phyloP scores from a whole-genome alignment of 495 filamentous ascomycete genomes.

The Aspergillus bridgeri region DNA sequence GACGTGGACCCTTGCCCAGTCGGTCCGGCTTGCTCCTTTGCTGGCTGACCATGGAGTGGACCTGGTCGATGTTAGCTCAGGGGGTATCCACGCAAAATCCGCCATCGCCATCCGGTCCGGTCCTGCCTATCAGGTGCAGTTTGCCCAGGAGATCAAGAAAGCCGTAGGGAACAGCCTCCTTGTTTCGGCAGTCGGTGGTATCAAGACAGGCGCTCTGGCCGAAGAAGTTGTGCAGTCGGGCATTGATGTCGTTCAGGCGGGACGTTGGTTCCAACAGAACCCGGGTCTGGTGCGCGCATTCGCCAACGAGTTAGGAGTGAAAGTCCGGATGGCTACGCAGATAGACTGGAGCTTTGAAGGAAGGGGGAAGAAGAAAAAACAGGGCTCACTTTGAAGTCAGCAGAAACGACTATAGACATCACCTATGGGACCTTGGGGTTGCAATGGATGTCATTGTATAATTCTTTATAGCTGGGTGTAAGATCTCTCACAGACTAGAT shows the following conservation, averaged over 20 bases:
- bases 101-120: conserved; percentile 55
- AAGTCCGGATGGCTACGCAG: conserved; percentile 62
- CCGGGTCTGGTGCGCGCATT: conserved; percentile 28
- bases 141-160: conserved; percentile 59
- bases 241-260: conserved; percentile 59
- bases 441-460: too few species aligned
- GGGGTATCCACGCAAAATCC: conserved; percentile 50
- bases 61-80: conserved; percentile 62
- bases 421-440: too few species aligned
- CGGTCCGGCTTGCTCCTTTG: conserved; percentile 49
- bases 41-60: conserved; percentile 60
- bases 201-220: conserved; percentile 58
- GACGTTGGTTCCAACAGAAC: conserved; percentile 66
- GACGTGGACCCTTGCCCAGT: conserved; percentile 56
- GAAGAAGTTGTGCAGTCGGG: conserved; percentile 52
- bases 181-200: conserved; percentile 52
- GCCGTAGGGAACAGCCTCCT: conserved; percentile 52
- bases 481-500: too few species aligned
- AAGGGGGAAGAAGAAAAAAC: background rate
- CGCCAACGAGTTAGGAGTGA: conserved; percentile 62
- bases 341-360: conserved; percentile 55
- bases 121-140: conserved; percentile 63
- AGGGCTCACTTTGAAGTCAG: background rate
- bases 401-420: too few species aligned
- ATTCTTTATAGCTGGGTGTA: too few species aligned